Evolutionary conservation across 441 rosid genomes (phyloP).

Genomic region (Theobroma grandiflorum): DNA sequence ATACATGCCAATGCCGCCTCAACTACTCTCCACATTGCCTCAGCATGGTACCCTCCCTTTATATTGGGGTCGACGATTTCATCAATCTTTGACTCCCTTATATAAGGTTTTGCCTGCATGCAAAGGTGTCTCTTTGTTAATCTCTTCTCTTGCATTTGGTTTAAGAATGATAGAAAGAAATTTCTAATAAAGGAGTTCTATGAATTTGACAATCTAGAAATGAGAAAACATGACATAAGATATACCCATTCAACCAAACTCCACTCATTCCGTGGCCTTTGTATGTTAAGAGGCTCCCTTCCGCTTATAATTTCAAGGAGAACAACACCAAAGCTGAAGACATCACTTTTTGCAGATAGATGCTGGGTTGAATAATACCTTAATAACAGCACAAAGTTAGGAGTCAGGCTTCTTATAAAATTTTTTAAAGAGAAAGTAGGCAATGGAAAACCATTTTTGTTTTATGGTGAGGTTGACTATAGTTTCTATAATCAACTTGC

Average conservation of each 20-base stretch:
- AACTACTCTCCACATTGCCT: conserved; percentile 87
- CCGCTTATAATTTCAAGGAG: conserved; percentile 78
- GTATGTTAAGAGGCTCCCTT: conserved; percentile 77
- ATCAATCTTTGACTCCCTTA: conserved; percentile 76
- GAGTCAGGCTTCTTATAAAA: neutral
- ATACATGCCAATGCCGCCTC: conserved; percentile 78
- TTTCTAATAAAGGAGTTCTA: neutral
- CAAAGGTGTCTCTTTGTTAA: conserved; percentile 20
- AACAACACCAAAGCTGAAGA: conserved; percentile 82
- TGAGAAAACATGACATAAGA: conserved; percentile 23
- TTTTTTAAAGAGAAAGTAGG: neutral
- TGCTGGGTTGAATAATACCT: conserved; percentile 82
- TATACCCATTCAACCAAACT: conserved; percentile 89
- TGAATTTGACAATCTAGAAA: neutral
- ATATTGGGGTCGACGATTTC: conserved; percentile 77
- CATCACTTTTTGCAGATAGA: conserved; percentile 79
- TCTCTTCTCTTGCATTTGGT: neutral
- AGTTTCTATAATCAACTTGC: neutral
- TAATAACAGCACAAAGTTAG: conserved; percentile 26
- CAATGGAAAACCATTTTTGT: neutral
- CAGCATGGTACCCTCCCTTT: conserved; percentile 75
- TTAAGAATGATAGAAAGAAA: conserved; percentile 10
- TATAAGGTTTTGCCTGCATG: conserved; percentile 70
- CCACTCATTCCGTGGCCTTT: conserved; percentile 76
- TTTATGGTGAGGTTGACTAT: neutral